These are phyloP conservation scores for Russula sp. DNA, from an alignment of 768 basidiomycete genomes.

Conservation along the genomic window DNA sequence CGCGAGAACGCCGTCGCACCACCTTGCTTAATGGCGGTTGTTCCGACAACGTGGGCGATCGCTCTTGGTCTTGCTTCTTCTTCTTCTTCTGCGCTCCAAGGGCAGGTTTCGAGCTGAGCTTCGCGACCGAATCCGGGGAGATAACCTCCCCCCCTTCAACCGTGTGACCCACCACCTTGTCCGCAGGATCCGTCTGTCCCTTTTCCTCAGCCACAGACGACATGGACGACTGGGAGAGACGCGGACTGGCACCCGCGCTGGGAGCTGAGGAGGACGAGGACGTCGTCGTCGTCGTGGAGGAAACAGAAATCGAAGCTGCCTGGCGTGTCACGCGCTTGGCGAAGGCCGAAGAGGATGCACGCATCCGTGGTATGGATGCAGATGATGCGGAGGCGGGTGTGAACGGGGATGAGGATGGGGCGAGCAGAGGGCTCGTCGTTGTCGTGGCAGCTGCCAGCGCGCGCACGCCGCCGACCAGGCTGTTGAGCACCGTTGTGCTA, in stretches of 20 bases:
- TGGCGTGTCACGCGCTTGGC: conserved; percentile 15
- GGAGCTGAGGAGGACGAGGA: conserved; percentile 22
- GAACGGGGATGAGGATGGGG: conserved; percentile 5
- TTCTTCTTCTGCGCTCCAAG: not conserved
- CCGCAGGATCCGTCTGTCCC: conserved; percentile 10
- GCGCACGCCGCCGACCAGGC: conserved; percentile 60
- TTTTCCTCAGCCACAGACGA: conserved; percentile 35
- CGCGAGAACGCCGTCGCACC: conserved; percentile 28
- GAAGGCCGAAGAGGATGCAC: conserved; percentile 8
- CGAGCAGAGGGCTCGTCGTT: conserved; percentile 29
- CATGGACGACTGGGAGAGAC: conserved; percentile 39
- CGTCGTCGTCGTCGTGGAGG: conserved; percentile 24
- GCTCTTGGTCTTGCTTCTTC: not conserved
- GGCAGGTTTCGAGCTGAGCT: conserved; percentile 22
- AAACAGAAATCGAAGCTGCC: conserved; percentile 12
- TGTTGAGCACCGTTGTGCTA: conserved; percentile 42
- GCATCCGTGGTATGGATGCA: conserved; percentile 9
- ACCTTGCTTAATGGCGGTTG: not conserved
- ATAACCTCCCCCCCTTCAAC: conserved; percentile 31
- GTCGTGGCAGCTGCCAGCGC: conserved; percentile 44
- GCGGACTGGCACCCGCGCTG: conserved; percentile 28
- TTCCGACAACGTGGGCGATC: not conserved
- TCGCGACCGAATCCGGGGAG: conserved; percentile 38
- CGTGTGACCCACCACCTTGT: not conserved
- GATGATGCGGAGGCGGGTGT: too few species aligned